These are phyloP conservation scores for Colletotrichum graminicola DNA, from an alignment of 2,329 filamentous ascomycete species.

Conservation along the genomic window DNA sequence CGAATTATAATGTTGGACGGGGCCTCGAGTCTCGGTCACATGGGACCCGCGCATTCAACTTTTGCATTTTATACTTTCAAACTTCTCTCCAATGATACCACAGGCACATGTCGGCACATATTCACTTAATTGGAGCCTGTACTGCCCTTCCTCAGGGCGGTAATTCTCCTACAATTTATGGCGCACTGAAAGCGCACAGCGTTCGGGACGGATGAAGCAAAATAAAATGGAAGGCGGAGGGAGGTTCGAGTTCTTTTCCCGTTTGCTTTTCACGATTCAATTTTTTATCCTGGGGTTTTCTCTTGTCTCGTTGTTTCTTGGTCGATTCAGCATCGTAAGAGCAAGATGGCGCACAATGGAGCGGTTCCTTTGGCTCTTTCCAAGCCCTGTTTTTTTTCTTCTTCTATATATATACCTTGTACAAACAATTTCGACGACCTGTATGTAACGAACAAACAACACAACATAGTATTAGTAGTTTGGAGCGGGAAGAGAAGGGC, in stretches of 20 bases:
- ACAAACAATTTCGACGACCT: constrained; percentile 29
- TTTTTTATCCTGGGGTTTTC: neutral
- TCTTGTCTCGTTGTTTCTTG: neutral
- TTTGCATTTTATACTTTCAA: neutral
- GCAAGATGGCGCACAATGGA: constrained; percentile 12
- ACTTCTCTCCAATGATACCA: constrained; percentile 32
- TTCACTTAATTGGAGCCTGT: neutral
- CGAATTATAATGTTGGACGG: constrained; percentile 56
- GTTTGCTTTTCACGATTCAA: neutral
- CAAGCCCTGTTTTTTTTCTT: neutral
- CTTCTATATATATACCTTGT: constrained; percentile 25
- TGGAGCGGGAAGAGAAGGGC: neutral
- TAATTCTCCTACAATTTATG: neutral
- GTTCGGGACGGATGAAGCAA: neutral
- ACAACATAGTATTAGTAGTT: constrained; percentile 23
- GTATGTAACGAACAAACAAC: constrained; percentile 26
- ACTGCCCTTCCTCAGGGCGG: constrained; percentile 1
- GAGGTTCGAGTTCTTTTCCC: neutral
- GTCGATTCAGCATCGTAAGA: constrained; percentile 1
- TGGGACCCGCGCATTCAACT: neutral
- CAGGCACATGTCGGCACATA: neutral
- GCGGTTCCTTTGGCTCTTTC: neutral
- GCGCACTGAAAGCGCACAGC: constrained; percentile 16
- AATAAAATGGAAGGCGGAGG: neutral
- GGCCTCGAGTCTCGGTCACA: constrained; percentile 25